phyloP scores from a whole-genome alignment of 106 monocot genomes.

The Acorus gramineus region DNA sequence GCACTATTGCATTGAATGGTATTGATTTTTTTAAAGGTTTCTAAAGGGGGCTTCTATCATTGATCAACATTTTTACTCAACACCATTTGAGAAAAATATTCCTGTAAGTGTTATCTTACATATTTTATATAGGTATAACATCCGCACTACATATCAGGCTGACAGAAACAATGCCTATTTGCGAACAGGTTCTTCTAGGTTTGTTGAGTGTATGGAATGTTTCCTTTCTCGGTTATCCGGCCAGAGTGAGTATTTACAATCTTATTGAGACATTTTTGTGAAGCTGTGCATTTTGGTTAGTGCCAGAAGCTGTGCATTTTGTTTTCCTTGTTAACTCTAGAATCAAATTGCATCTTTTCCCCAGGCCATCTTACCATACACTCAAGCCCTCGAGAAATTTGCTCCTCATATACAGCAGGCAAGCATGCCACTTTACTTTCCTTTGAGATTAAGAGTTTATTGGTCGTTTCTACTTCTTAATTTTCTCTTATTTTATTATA shows the following conservation, averaged over 20 bases:
- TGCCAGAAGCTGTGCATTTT: no score
- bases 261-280: no score
- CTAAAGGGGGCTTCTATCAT: constrained; percentile 80
- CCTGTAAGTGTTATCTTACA: constrained; percentile 50
- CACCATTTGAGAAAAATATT: constrained; percentile 85
- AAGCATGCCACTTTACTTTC: neutral
- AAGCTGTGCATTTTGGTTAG: no score
- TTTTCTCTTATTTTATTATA: constrained; percentile 8
- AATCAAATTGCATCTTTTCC: constrained; percentile 1
- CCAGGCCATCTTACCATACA: constrained; percentile 89
- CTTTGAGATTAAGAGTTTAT: neutral
- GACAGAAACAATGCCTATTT: constrained; percentile 4
- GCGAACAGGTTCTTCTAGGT: constrained; percentile 77
- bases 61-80: constrained; percentile 71
- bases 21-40: constrained; percentile 45
- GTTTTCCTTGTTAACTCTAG: neutral
- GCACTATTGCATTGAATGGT: no score
- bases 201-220: constrained; percentile 96
- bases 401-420: constrained; percentile 99
- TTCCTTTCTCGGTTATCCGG: constrained; percentile 84
- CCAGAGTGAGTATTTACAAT: constrained; percentile 56
- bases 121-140: neutral
- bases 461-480: constrained; percentile 3
- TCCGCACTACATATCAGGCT: neutral
- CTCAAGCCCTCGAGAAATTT: constrained; percentile 92